These are phyloP conservation scores for Blastocrithidia nonstop DNA, from an alignment of 208 protist species.

Conservation along the genomic window DNA sequence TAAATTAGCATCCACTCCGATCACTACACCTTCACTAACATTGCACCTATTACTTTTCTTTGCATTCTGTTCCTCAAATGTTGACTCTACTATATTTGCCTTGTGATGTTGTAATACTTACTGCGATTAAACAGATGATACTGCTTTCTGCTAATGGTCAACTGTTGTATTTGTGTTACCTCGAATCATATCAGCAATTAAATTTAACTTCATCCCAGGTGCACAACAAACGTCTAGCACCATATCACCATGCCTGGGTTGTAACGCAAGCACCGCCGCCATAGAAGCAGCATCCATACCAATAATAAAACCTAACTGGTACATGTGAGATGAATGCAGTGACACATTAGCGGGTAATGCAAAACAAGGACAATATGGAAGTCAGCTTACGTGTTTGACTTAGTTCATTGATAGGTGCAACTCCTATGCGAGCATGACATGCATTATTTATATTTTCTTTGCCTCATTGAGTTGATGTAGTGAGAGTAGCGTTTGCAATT, in stretches of 20 bases:
- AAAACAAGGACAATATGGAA: conserved; percentile 37
- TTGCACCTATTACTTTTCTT: too few relatives aligned
- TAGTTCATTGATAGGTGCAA: conserved; percentile 9
- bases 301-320: conserved; percentile 19
- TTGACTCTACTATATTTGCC: too few relatives aligned
- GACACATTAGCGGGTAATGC: conserved; percentile 18
- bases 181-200: conserved; percentile 32
- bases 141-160: too few relatives aligned
- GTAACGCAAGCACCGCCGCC: conserved; percentile 64
- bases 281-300: conserved; percentile 79
- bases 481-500: not conserved
- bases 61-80: too few relatives aligned
- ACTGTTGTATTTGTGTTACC: not conserved
- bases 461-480: not conserved
- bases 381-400: conserved; percentile 31
- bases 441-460: not conserved
- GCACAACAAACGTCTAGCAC: conserved; percentile 80
- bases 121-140: too few relatives aligned
- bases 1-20: conserved; percentile 60
- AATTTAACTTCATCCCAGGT: conserved; percentile 72
- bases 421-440: conserved; percentile 7
- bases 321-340: conserved; percentile 13
- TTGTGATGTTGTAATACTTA: too few relatives aligned
- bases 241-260: conserved; percentile 23
- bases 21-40: conserved; percentile 14